Evolutionary conservation across 768 basidiomycete species (phyloP).

Genomic region (Cystofilobasidium bisporidii): DNA sequence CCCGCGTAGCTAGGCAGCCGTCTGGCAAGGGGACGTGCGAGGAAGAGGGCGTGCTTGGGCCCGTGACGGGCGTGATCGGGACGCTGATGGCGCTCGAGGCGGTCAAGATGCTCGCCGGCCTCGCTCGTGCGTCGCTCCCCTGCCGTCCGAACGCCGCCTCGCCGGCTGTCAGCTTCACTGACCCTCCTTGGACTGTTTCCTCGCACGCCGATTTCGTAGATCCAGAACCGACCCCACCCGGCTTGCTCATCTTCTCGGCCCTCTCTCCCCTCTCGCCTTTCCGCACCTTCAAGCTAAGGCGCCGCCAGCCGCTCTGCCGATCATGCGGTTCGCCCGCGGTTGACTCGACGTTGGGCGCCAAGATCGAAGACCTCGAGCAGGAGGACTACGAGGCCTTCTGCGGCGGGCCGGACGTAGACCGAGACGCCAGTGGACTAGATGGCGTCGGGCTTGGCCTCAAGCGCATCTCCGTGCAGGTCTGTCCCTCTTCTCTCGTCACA

Average conservation of each 20-base stretch:
- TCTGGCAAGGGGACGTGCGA: conserved; percentile 57
- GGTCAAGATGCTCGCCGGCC: conserved; percentile 63
- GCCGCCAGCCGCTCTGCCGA: conserved; percentile 58
- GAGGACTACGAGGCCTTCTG: conserved; percentile 81
- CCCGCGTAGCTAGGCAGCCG: conserved; percentile 48
- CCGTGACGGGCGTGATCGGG: conserved; percentile 80
- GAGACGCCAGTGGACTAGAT: conserved; percentile 55
- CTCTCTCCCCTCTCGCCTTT: conserved; percentile 56
- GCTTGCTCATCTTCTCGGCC: conserved; percentile 66
- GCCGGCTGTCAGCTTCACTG: no score
- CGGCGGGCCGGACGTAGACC: conserved; percentile 48
- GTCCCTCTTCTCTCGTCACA: no score
- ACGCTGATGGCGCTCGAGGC: conserved; percentile 81
- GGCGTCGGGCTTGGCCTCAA: conserved; percentile 46
- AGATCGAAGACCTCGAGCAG: conserved; percentile 46
- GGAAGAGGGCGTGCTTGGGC: conserved; percentile 78
- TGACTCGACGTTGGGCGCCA: conserved; percentile 35
- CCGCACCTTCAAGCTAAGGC: conserved; percentile 69
- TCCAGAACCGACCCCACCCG: conserved; percentile 50
- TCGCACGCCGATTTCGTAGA: no score
- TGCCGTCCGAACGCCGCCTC: no score
- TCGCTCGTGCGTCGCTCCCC: conserved; percentile 42
- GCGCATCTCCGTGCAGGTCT: conserved; percentile 16
- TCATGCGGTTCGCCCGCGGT: conserved; percentile 47
- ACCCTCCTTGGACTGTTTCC: no score